Evolutionary conservation across 2,329 filamentous ascomycete genomes (phyloP), one percentile per base, ranked within the genome.

Genomic region (Trichophyton benhamiae): DNA sequence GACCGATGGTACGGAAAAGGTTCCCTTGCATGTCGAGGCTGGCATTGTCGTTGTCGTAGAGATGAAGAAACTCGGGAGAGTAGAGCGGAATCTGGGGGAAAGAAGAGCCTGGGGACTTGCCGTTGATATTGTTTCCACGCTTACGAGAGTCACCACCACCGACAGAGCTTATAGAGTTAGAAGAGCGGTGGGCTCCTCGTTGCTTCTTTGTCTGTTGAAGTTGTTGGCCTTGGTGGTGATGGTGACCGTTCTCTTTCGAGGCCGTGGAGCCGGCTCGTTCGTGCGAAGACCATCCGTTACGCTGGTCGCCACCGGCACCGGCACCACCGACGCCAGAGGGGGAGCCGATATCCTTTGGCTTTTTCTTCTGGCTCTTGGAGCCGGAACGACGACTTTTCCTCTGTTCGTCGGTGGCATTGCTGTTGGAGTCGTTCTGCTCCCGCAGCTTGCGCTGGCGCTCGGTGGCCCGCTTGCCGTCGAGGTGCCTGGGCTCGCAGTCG

Each of bases 301-400:
- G 76, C 68, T 84, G 82, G 36, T 86, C 72, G 33, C 33, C 33
- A 38, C 49, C 85, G 84, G 33, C 33, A 36, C 33, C 33, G 33
- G 25, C 25, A 27, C 33, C 33, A 38, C 49, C 85, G 84, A 58
- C 8, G 11, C 42, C 42, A 46, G 48, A 25, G 17, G 49, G 49
- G 8, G 49, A 53, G 49, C 49, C 49, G 22, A 41, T 42, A 33
- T 22, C 25, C 71, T 91, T 95, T 42, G 82, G 74, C 75, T 91
- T 95, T 79, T 95, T 96, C 79, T 91, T 96, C 71, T 91, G 87
- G 71, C 82, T 87, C 72, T 96, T 96, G 11, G 88, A 79, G 5
- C 86, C 82, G 7, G 86, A 83, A 64, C 91, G 83, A 74, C 91
- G 88, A 62, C 83, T 68, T 76, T 88, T 89, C 75, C 87, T 85